A percentile compares a stretch with the other conserved stretches of the same genome.
phyloP scores from a whole-genome alignment of 2,329 filamentous ascomycete genomes.

The Penicillium brasilianum region DNA sequence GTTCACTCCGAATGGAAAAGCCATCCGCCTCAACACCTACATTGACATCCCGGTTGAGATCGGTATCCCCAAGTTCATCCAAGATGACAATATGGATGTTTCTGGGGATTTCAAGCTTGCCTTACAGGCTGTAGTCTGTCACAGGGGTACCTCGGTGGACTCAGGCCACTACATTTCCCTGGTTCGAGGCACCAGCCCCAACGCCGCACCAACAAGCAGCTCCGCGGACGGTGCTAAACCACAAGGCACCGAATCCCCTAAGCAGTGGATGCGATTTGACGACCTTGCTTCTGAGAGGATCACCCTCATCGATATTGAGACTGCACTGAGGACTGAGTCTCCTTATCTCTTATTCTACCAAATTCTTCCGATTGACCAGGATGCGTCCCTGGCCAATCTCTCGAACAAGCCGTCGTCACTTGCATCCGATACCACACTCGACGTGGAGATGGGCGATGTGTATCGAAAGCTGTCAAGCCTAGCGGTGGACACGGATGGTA shows the following conservation, averaged over 20 bases:
- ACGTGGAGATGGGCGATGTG: conserved; percentile 28
- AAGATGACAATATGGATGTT: conserved; percentile 73
- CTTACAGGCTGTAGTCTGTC: conserved; percentile 89
- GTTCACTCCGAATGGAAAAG: conserved; percentile 70
- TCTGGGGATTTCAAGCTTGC: conserved; percentile 92
- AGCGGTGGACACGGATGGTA: conserved; percentile 26
- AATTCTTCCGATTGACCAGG: conserved; percentile 82
- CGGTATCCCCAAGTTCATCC: conserved; percentile 84
- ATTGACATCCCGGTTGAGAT: conserved; percentile 92
- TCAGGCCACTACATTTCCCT: conserved; percentile 92
- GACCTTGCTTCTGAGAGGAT: conserved; percentile 79
- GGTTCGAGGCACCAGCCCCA: conserved; percentile 69
- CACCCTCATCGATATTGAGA: conserved; percentile 74
- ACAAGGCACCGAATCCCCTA: conserved; percentile 64
- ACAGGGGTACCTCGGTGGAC: conserved; percentile 81
- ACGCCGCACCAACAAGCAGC: conserved; percentile 33
- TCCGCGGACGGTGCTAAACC: conserved; percentile 31
- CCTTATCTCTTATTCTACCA: conserved; percentile 97
- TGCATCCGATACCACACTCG: conserved; percentile 33
- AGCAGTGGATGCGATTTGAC: conserved; percentile 90
- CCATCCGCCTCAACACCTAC: conserved; percentile 75
- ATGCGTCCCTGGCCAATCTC: conserved; percentile 47
- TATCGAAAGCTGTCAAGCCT: conserved; percentile 27
- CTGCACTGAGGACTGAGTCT: conserved; percentile 81
- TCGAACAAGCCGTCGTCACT: conserved; percentile 42